Percentiles rank a stretch among this genome's conserved stretches.
Conservation (phyloP, 75 land plant species). For the Sequoiadendron giganteum region DNA sequence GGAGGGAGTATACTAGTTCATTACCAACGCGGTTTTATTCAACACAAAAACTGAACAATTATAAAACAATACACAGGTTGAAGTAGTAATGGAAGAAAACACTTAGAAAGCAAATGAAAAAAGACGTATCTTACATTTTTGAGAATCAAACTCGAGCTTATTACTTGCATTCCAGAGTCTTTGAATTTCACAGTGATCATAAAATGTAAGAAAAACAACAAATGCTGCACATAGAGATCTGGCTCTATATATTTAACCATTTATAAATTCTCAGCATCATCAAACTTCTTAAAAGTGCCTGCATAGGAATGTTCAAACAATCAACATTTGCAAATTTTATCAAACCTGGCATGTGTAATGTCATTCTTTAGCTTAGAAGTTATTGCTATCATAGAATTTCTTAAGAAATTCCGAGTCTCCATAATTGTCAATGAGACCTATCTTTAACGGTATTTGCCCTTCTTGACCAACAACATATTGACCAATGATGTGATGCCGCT, state of each 20-base stretch:
- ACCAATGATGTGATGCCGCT: slow-evolving; percentile 85
- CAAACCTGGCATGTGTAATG: neutral
- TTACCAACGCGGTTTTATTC: neutral
- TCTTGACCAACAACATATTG: slow-evolving; percentile 75
- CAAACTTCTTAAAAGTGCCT: neutral
- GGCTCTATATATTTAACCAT: neutral
- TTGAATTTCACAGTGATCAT: neutral
- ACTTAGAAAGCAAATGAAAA: neutral
- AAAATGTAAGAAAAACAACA: neutral
- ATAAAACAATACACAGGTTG: neutral
- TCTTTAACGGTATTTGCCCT: slow-evolving; percentile 53
- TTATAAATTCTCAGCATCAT: neutral
- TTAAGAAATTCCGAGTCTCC: slow-evolving; percentile 75
- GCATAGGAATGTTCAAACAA: neutral
- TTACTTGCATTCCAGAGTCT: neutral
- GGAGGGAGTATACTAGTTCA: too few relatives aligned
- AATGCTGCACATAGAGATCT: neutral
- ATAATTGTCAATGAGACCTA: slow-evolving; percentile 34
- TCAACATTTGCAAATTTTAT: neutral
- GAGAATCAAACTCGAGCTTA: neutral
- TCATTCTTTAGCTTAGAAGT: slow-evolving; percentile 25
- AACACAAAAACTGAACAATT: neutral
- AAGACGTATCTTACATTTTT: neutral
- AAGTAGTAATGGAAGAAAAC: neutral
- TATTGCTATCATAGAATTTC: slow-evolving; percentile 76